Evolutionary conservation across 2,329 filamentous ascomycete species (phyloP), one percentile per base, ranked within the genome.

Genomic region (Arthrobotrys entomopaga): DNA sequence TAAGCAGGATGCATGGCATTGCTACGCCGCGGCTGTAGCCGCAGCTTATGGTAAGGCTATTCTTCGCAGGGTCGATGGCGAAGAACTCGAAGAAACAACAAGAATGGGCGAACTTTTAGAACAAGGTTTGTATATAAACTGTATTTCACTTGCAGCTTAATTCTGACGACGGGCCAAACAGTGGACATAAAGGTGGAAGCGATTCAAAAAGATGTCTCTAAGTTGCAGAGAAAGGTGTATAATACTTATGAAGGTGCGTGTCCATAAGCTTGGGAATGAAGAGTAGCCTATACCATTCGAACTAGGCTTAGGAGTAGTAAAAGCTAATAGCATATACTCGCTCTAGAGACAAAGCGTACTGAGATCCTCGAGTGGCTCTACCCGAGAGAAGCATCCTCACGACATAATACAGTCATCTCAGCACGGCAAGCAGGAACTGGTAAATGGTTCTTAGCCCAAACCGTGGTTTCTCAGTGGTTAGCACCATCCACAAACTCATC

Each of bases 1-100:
- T 15, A 59, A 59, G 16, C 40, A 49, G 8, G 40, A 59, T 48
- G 3, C 13, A n/a, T 59, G 56, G 56, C 56, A 59, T n/a, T 29
- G 13, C 13, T 59, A 59, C 29, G 56, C 56, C 16, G 56, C 56
- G 0, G 42, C 42, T 26, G 56, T 11, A 1, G 56, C 56, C 3
- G 56, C 56, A 4, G 20, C 56, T 26, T 59, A 59, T 34, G 56
- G 20, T 2, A 59, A 59, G 7, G 38, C 19, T 43, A 42, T 58
- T 26, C 54, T 58, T 24, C 26, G 34, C 54, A 58, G 15, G 15
- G 43, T 58, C 3, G 8, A 58, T 26, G 54, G 38, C 16, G 1
- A 58, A 20, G 54, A 58, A 5, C 10, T 58, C 20, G 34, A 58
- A 16, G 54, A 24, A 11, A 43, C 38, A 4, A 43, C 11, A 3